These are phyloP conservation scores for Monosporascus cannonballus DNA, from an alignment of 2,329 filamentous ascomycete species.

Conservation along the genomic window DNA sequence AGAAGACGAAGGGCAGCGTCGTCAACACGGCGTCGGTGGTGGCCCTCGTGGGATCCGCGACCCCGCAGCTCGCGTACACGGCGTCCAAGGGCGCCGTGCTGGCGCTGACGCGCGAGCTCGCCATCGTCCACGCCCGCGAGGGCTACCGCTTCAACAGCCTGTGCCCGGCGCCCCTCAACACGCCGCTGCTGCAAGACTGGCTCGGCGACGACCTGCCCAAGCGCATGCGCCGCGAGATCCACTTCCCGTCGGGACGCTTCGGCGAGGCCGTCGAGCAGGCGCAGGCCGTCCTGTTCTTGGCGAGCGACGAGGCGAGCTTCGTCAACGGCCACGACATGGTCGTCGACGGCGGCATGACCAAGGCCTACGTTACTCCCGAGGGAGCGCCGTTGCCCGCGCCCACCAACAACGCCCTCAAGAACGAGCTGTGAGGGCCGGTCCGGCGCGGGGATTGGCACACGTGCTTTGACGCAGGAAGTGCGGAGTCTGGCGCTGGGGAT, in stretches of 20 bases:
- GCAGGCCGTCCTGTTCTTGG: constrained; percentile 80
- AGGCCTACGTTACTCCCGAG: constrained; percentile 73
- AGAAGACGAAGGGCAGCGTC: constrained; percentile 73
- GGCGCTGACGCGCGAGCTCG: constrained; percentile 82
- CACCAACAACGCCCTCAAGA: constrained; percentile 53
- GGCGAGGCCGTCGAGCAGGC: constrained; percentile 94
- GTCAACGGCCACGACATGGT: constrained; percentile 90
- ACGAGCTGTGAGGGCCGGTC: constrained; percentile 29
- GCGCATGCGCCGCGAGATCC: constrained; percentile 75
- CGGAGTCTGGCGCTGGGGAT: too few species aligned
- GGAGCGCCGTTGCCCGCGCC: constrained; percentile 49
- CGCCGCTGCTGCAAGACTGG: constrained; percentile 87
- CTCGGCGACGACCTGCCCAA: constrained; percentile 81
- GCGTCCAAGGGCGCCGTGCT: constrained; percentile 90
- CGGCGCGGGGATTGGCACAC: too few species aligned
- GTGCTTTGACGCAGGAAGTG: too few species aligned
- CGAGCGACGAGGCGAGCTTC: constrained; percentile 82
- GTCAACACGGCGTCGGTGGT: constrained; percentile 93
- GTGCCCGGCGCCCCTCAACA: constrained; percentile 89
- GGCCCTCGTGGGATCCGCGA: constrained; percentile 78
- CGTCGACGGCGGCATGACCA: constrained; percentile 93
- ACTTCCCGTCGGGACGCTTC: constrained; percentile 84
- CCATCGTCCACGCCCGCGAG: constrained; percentile 87
- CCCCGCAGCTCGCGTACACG: constrained; percentile 87
- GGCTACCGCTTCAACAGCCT: constrained; percentile 84